Conservation (phyloP, 2,329 filamentous ascomycete genomes). For the Xylogone sp. region DNA sequence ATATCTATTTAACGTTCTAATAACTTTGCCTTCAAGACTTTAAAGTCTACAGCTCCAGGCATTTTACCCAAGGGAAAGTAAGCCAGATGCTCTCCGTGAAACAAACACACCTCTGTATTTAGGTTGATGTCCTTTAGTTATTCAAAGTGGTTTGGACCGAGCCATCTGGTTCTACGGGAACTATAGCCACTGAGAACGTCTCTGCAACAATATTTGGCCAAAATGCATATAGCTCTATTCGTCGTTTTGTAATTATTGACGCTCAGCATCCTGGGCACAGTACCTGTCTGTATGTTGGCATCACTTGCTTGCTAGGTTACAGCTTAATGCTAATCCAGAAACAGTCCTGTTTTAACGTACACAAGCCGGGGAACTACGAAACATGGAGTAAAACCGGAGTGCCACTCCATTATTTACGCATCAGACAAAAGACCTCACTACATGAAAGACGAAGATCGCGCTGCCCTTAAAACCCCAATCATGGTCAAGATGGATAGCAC, state of each 20-base stretch:
- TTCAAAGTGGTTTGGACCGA: conserved; percentile 16
- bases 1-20: too few relatives aligned
- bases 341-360: conserved; percentile 20
- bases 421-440: not conserved
- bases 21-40: too few relatives aligned
- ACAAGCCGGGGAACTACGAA: conserved; percentile 10
- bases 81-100: too few relatives aligned
- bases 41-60: too few relatives aligned
- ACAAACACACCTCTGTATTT: too few relatives aligned
- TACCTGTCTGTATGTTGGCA: conserved; percentile 15
- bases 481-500: not conserved
- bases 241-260: conserved; percentile 9
- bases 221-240: conserved; percentile 5
- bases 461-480: conserved; percentile 6
- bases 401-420: conserved; percentile 16
- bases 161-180: conserved; percentile 1
- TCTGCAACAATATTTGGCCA: not conserved
- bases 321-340: not conserved
- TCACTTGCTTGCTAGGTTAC: not conserved
- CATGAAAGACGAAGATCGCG: conserved; percentile 4
- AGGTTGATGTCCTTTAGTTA: conserved; percentile 5
- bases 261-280: conserved; percentile 1
- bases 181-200: conserved; percentile 1
- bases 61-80: not conserved
- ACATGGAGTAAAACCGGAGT: conserved; percentile 13